Conservation (phyloP, 306 rosid genomes). For the Vicia sativa region DNA sequence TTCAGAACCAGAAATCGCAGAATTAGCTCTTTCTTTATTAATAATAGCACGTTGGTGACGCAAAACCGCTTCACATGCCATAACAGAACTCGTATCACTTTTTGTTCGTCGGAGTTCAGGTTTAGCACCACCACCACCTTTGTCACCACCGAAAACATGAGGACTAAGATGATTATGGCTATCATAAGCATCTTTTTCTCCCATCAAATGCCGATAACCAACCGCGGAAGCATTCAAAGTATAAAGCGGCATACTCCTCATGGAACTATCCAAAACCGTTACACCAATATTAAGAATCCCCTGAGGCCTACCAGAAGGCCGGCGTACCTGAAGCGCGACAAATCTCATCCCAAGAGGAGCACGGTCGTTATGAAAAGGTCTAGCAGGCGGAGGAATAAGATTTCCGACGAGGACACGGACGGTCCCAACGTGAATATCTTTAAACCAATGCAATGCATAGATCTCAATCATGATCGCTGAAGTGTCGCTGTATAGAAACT, state of each 20-base stretch:
- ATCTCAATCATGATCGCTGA: slow-evolving; percentile 84
- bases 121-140: not conserved
- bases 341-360: slow-evolving; percentile 68
- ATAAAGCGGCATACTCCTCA: slow-evolving; percentile 90
- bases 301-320: slow-evolving; percentile 80
- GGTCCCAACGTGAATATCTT: slow-evolving; percentile 80
- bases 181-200: slow-evolving; percentile 53
- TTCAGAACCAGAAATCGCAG: slow-evolving; percentile 47
- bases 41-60: slow-evolving; percentile 32
- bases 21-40: slow-evolving; percentile 40
- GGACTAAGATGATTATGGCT: slow-evolving; percentile 47
- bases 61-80: slow-evolving; percentile 48
- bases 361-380: slow-evolving; percentile 36
- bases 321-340: slow-evolving; percentile 80
- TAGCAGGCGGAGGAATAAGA: slow-evolving; percentile 50
- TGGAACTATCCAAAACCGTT: slow-evolving; percentile 75
- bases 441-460: slow-evolving; percentile 87
- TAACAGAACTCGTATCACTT: slow-evolving; percentile 76
- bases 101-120: slow-evolving; percentile 62
- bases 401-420: slow-evolving; percentile 74
- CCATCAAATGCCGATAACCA: slow-evolving; percentile 80
- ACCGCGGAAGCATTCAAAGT: slow-evolving; percentile 70
- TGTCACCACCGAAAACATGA: not conserved
- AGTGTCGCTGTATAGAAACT: slow-evolving; percentile 60
- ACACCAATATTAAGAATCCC: slow-evolving; percentile 87